phyloP scores from a whole-genome alignment of 495 filamentous ascomycete genomes.

The Podospora pseudocomata region DNA sequence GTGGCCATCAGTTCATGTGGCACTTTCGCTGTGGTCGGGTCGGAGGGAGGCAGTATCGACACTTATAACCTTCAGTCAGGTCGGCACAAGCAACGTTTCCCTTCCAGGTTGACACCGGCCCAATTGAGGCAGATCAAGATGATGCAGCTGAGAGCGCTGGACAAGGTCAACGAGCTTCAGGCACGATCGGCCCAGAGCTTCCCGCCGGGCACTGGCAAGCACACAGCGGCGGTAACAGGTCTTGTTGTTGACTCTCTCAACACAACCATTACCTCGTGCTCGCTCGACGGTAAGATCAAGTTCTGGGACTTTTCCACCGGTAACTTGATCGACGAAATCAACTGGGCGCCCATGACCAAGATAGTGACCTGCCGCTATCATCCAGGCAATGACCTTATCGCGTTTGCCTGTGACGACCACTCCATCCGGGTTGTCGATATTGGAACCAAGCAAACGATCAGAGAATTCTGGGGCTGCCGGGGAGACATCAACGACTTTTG shows the following conservation, averaged over 20 bases:
- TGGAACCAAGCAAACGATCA: constrained; percentile 81
- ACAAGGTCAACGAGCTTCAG: constrained; percentile 48
- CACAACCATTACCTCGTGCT: constrained; percentile 74
- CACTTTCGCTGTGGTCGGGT: constrained; percentile 90
- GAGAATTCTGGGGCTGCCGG: constrained; percentile 89
- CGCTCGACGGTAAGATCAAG: constrained; percentile 91
- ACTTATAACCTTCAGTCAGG: constrained; percentile 98
- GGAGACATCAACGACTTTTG: constrained; percentile 78
- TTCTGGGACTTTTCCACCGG: constrained; percentile 94
- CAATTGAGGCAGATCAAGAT: constrained; percentile 61
- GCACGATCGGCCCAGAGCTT: constrained; percentile 38
- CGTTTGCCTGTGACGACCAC: constrained; percentile 83
- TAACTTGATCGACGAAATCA: constrained; percentile 69
- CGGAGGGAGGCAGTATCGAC: constrained; percentile 73
- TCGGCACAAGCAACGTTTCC: constrained; percentile 77
- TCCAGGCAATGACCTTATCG: constrained; percentile 77
- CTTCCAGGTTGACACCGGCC: constrained; percentile 60
- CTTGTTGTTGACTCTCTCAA: constrained; percentile 82
- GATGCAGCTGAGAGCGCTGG: constrained; percentile 48
- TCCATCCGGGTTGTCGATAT: constrained; percentile 86
- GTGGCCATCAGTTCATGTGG: constrained; percentile 88
- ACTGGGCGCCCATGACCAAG: constrained; percentile 79
- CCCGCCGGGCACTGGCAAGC: constrained; percentile 55
- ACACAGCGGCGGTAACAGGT: constrained; percentile 80
- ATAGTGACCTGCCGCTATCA: constrained; percentile 76